phyloP scores from a whole-genome alignment of 495 filamentous ascomycete species.

The Penicillium cinerascens region DNA sequence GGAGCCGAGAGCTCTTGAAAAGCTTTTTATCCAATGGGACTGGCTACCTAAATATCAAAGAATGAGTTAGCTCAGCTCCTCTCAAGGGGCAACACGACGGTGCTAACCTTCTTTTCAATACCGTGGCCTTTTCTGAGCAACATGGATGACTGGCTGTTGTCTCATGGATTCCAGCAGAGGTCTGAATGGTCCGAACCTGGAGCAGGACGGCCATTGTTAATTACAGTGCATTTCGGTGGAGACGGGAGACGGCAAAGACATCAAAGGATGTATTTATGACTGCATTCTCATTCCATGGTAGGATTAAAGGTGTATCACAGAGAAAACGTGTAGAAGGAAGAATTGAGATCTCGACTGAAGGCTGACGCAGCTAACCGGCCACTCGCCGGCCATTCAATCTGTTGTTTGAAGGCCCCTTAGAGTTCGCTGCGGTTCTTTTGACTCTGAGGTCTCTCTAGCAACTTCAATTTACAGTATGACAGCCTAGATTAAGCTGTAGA shows the following conservation, averaged over 20 bases:
- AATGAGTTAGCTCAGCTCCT: neutral
- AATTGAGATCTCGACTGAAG: neutral
- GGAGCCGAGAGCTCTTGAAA: too few relatives aligned
- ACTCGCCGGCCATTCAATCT: neutral
- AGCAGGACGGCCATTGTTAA: neutral
- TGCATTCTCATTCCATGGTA: neutral
- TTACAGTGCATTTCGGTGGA: neutral
- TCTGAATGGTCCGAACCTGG: neutral
- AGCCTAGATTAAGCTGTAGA: too few relatives aligned
- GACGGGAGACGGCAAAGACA: neutral
- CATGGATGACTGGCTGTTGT: too few relatives aligned
- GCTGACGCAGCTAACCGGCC: neutral
- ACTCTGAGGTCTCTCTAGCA: neutral
- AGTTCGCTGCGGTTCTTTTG: neutral
- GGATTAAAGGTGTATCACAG: neutral
- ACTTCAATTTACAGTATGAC: too few relatives aligned
- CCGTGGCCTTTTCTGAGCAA: neutral
- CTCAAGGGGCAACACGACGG: neutral
- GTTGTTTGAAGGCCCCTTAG: neutral
- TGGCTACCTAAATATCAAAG: too few relatives aligned
- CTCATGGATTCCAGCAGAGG: too few relatives aligned
- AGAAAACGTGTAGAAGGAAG: neutral
- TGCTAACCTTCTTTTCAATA: neutral
- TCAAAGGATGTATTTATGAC: neutral
- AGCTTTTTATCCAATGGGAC: too few relatives aligned